phyloP scores from a whole-genome alignment of 140 eudicot genomes.

The Ambrosia hybrid region DNA sequence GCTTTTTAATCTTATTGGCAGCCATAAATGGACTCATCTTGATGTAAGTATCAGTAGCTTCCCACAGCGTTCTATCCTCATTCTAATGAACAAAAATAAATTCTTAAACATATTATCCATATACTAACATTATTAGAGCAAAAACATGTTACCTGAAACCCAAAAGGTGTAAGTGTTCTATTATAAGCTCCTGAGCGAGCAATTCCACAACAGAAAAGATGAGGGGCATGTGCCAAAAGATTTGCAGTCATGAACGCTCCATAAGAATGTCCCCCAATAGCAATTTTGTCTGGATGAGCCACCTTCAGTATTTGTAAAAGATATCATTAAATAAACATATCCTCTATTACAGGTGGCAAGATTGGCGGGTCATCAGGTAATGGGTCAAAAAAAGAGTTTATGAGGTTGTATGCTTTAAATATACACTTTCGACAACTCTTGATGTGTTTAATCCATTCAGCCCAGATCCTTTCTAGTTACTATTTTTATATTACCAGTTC shows the following conservation, averaged over 20 bases:
- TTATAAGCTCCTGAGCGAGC: constrained; percentile 99
- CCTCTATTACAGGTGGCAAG: constrained; percentile 2
- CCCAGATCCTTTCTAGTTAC: not conserved
- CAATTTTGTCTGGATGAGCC: constrained; percentile 96
- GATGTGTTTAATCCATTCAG: not conserved
- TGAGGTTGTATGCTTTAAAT: not conserved
- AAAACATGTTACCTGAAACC: constrained; percentile 74
- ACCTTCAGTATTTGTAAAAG: constrained; percentile 44
- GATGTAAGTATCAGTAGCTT: constrained; percentile 76
- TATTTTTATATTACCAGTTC: not conserved
- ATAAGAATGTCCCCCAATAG: constrained; percentile 97
- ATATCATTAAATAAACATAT: constrained; percentile 19
- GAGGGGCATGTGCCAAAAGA: constrained; percentile 95
- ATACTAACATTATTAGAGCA: not conserved
- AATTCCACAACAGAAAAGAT: constrained; percentile 93
- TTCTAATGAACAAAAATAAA: constrained; percentile 41
- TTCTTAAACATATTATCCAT: not conserved
- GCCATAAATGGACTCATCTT: constrained; percentile 97
- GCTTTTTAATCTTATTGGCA: constrained; percentile 86
- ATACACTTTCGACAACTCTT: not conserved
- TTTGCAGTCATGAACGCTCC: constrained; percentile 99
- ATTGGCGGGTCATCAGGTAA: not conserved
- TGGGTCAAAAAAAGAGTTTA: not conserved
- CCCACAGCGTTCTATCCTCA: constrained; percentile 98
- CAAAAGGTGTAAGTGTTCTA: constrained; percentile 94